These are phyloP conservation scores for Conoideocrella luteorostrata DNA, from an alignment of 2,329 filamentous ascomycete genomes.

Conservation along the genomic window DNA sequence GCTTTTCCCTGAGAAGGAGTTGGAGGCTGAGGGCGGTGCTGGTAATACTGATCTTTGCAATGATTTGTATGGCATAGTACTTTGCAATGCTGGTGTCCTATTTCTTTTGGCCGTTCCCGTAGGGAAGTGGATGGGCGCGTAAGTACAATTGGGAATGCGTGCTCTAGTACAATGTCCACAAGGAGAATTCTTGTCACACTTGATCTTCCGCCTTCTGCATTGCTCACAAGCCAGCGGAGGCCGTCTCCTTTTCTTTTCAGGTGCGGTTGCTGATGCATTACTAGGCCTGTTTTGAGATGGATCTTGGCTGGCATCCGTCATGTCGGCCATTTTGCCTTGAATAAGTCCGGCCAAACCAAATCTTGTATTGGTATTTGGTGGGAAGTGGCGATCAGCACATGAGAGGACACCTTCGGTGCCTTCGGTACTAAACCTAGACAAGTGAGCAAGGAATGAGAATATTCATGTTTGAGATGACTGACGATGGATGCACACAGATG, in stretches of 20 bases:
- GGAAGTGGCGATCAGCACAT: no score
- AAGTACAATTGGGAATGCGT: conserved; percentile 48
- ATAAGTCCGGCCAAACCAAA: no score
- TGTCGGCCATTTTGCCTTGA: conserved; percentile 3
- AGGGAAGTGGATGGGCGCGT: conserved; percentile 32
- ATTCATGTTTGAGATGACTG: no score
- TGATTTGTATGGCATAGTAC: neutral
- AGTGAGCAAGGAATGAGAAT: no score
- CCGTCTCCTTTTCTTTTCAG: conserved; percentile 31
- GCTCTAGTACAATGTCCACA: conserved; percentile 55
- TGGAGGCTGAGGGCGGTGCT: neutral
- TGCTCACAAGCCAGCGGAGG: conserved; percentile 46
- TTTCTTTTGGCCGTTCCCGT: conserved; percentile 17
- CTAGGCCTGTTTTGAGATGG: neutral
- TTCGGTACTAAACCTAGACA: no score
- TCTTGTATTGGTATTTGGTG: no score
- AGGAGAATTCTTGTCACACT: conserved; percentile 52
- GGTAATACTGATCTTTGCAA: neutral
- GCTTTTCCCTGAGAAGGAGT: neutral
- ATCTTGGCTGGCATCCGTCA: neutral
- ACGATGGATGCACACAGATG: neutral
- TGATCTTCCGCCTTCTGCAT: conserved; percentile 55
- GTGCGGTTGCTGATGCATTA: neutral
- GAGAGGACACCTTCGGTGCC: no score
- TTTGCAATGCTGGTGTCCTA: neutral